Conservation (phyloP, 495 filamentous ascomycete genomes). For the Penicillium canescens region DNA sequence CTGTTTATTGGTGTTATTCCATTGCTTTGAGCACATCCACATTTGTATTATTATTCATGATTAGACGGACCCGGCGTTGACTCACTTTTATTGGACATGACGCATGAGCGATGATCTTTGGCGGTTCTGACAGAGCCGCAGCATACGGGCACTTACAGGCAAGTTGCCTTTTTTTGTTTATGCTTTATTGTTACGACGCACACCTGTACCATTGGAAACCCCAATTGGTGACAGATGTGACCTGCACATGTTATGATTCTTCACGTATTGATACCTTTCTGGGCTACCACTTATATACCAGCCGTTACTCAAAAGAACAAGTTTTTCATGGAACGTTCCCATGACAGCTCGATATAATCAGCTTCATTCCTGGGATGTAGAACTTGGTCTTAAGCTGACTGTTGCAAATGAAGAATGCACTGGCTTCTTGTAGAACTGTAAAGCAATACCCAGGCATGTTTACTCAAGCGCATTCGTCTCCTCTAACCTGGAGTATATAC, state of each 20-base stretch:
- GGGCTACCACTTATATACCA: background rate
- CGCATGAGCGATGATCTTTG: constrained; percentile 14
- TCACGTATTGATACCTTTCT: background rate
- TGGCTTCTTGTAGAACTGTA: no score
- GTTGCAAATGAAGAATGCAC: no score
- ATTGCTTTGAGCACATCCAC: constrained; percentile 17
- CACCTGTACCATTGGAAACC: background rate
- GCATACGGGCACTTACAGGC: constrained; percentile 22
- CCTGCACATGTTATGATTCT: background rate
- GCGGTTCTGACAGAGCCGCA: constrained; percentile 8
- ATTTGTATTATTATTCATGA: constrained; percentile 30
- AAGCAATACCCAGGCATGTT: no score
- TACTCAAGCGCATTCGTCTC: no score
- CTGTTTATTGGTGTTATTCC: constrained; percentile 16
- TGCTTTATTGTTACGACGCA: constrained; percentile 11
- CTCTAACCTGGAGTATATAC: no score
- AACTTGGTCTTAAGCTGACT: no score
- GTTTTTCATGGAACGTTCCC: no score
- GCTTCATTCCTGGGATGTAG: no score
- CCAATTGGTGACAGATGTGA: background rate
- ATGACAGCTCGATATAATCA: no score
- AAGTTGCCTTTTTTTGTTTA: constrained; percentile 13
- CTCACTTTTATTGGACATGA: constrained; percentile 13
- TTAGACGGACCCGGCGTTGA: constrained; percentile 22
- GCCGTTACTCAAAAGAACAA: background rate